A percentile compares a stretch with the other conserved stretches of the same genome.
These are phyloP conservation scores for Scleromitrula shiraiana DNA, from an alignment of 2,329 filamentous ascomycete species.

Conservation along the genomic window DNA sequence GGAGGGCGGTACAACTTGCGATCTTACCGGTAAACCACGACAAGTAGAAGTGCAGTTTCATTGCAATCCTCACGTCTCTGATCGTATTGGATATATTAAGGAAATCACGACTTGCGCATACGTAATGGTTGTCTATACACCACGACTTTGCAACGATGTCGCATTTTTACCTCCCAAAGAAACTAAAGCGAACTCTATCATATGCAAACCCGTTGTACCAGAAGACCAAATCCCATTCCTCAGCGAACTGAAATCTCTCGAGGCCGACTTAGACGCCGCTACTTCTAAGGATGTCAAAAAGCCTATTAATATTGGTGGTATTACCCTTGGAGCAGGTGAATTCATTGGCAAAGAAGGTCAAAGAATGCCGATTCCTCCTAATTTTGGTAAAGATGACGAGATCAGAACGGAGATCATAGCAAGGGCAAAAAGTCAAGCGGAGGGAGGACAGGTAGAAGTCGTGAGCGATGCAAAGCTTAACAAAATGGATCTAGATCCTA, in stretches of 20 bases:
- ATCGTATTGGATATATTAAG: constrained; percentile 66
- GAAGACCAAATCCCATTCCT: constrained; percentile 30
- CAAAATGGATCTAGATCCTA: constrained; percentile 47
- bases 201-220: constrained; percentile 52
- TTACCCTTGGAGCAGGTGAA: constrained; percentile 25
- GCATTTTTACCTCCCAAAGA: constrained; percentile 62
- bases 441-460: constrained; percentile 25
- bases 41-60: constrained; percentile 56
- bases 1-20: constrained; percentile 58
- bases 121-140: constrained; percentile 66
- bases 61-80: constrained; percentile 55
- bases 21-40: constrained; percentile 60
- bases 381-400: constrained; percentile 50
- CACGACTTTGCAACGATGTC: constrained; percentile 66
- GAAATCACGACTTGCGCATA: constrained; percentile 65
- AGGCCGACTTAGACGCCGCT: constrained; percentile 15
- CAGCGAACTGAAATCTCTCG: constrained; percentile 33
- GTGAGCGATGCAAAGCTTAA: constrained; percentile 60
- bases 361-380: constrained; percentile 24
- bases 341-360: constrained; percentile 26
- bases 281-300: constrained; percentile 32
- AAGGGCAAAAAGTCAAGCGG: constrained; percentile 21
- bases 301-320: constrained; percentile 25
- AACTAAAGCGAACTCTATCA: constrained; percentile 53
- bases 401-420: constrained; percentile 30